Percentiles rank a stretch among this genome's conserved stretches.
Conservation (phyloP, 179 eudicot genomes). For the Drosera spatulata region DNA sequence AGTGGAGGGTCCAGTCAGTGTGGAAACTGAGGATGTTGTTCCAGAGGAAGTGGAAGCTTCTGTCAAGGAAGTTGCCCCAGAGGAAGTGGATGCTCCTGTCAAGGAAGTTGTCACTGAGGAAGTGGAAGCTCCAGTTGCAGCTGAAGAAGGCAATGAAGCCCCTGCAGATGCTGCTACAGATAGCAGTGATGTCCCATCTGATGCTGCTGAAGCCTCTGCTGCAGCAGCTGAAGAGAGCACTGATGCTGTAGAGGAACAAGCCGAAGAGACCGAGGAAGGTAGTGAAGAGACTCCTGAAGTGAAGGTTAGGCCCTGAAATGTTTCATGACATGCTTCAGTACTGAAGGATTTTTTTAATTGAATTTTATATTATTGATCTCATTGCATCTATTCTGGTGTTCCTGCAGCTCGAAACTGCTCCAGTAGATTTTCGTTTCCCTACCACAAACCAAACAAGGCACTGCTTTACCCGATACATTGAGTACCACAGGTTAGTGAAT, state of each 20-base stretch:
- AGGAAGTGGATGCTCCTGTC: too few species aligned
- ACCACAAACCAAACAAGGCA: slow-evolving; percentile 77
- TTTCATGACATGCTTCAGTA: neutral
- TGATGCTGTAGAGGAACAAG: slow-evolving; percentile 21
- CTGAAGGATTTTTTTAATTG: neutral
- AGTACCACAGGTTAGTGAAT: slow-evolving; percentile 49
- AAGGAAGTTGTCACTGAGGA: slow-evolving; percentile 34
- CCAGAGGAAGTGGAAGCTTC: too few species aligned
- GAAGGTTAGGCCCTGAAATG: slow-evolving; percentile 32
- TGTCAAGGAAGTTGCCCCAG: too few species aligned
- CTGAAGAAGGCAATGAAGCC: too few species aligned
- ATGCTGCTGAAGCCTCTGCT: slow-evolving; percentile 21
- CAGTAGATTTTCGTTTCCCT: slow-evolving; percentile 77
- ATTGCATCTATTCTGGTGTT: neutral
- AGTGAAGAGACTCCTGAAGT: slow-evolving; percentile 52
- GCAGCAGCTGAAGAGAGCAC: neutral
- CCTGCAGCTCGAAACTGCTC: slow-evolving; percentile 65
- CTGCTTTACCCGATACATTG: slow-evolving; percentile 72
- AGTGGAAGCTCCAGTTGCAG: slow-evolving; percentile 28
- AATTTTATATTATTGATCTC: neutral
- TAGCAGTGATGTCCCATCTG: slow-evolving; percentile 15
- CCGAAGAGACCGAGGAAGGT: slow-evolving; percentile 29
- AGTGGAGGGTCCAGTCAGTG: slow-evolving; percentile 22
- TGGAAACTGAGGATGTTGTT: slow-evolving; percentile 5
- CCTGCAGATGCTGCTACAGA: slow-evolving; percentile 3